Conservation (phyloP, 495 filamentous ascomycete species). For the Lophiostoma macrostomum region DNA sequence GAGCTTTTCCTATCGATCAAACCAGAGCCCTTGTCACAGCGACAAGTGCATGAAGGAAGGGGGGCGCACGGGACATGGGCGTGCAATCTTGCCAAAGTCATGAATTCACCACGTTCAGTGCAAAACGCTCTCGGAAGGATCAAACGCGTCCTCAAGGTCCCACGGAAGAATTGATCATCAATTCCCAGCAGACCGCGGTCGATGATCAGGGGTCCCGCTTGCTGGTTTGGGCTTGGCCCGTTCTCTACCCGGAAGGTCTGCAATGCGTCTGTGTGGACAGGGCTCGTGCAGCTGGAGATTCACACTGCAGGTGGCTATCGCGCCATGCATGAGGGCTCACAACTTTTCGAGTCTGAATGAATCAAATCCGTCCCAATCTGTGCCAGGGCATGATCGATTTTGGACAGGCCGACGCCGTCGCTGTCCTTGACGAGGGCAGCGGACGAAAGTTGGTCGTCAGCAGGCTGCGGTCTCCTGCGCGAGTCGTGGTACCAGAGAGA, state of each 20-base stretch:
- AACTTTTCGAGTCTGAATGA: background rate
- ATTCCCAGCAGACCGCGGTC: background rate
- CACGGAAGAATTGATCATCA: slow-evolving; percentile 17
- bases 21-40: too few relatives aligned
- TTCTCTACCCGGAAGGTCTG: slow-evolving; percentile 18
- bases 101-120: too few relatives aligned
- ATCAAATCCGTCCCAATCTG: slow-evolving; percentile 4
- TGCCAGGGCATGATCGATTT: background rate
- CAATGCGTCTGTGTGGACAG: slow-evolving; percentile 1
- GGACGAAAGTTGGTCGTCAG: too few relatives aligned
- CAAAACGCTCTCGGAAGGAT: slow-evolving; percentile 15
- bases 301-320: slow-evolving; percentile 8
- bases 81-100: too few relatives aligned
- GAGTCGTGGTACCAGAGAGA: slow-evolving; percentile 25
- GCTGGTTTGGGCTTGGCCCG: slow-evolving; percentile 2
- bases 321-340: slow-evolving; percentile 12
- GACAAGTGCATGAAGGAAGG: too few relatives aligned
- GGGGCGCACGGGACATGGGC: too few relatives aligned
- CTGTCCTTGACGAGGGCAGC: background rate
- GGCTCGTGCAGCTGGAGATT: slow-evolving; percentile 15
- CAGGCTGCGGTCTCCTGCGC: too few relatives aligned
- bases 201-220: slow-evolving; percentile 21
- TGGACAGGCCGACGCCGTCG: background rate
- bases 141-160: slow-evolving; percentile 11
- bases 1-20: too few relatives aligned